Conservation (phyloP, 371 early-diverging fungal species). For the Mortierella sp. region DNA sequence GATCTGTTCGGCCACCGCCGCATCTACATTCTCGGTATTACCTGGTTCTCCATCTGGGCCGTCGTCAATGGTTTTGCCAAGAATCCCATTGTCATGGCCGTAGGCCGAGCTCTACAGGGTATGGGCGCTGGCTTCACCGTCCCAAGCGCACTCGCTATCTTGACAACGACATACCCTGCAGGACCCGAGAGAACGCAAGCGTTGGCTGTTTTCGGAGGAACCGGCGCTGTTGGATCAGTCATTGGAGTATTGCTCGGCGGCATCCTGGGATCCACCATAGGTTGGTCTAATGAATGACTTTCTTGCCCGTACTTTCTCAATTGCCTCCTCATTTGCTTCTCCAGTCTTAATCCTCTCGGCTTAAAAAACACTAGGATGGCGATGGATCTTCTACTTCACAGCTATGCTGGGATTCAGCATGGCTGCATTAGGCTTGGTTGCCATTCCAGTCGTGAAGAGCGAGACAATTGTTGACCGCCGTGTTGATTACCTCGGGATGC, state of each 20-base stretch:
- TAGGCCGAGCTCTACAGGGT: conserved; percentile 56
- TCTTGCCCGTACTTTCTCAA: not conserved
- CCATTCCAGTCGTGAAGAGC: conserved; percentile 1
- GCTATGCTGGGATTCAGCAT: conserved; percentile 10
- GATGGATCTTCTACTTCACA: conserved; percentile 22
- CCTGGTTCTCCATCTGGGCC: conserved; percentile 51
- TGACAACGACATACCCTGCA: conserved; percentile 34
- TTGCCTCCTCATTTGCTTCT: not conserved
- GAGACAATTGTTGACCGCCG: conserved; percentile 9
- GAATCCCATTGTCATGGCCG: conserved; percentile 39
- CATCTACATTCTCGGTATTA: conserved; percentile 48
- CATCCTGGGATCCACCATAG: conserved; percentile 21
- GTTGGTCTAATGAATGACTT: not conserved
- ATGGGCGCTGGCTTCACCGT: conserved; percentile 56
- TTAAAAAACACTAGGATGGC: conserved; percentile 1
- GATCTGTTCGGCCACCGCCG: conserved; percentile 50
- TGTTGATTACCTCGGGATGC: conserved; percentile 5
- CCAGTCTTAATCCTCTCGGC: too few species aligned
- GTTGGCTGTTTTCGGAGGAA: conserved; percentile 20
- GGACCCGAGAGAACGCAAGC: conserved; percentile 19
- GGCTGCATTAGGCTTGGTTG: not conserved
- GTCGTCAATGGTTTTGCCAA: conserved; percentile 40
- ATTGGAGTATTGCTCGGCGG: conserved; percentile 26
- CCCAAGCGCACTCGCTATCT: conserved; percentile 31
- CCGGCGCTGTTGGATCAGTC: conserved; percentile 15